Evolutionary conservation across 2,329 filamentous ascomycete species (phyloP).

Genomic region (Furcasterigmium sp.): DNA sequence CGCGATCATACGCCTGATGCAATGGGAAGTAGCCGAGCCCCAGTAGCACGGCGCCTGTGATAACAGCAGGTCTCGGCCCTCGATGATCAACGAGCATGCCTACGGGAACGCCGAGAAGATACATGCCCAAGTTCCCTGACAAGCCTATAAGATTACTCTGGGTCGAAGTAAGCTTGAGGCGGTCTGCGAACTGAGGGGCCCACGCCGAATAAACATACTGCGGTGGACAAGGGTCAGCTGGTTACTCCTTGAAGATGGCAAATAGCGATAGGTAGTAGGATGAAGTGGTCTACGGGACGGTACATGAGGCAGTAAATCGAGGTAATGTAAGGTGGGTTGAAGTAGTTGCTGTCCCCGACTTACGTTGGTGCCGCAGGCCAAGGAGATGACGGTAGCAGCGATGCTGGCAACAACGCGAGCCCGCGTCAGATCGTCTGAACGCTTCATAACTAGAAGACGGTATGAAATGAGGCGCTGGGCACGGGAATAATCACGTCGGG

Average conservation of each 20-base stretch:
- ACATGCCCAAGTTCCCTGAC: constrained; percentile 90
- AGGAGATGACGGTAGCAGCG: constrained; percentile 76
- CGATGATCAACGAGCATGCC: constrained; percentile 81
- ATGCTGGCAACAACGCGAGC: constrained; percentile 77
- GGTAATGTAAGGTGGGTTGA: background rate
- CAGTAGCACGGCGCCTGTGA: constrained; percentile 69
- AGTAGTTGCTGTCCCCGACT: constrained; percentile 21
- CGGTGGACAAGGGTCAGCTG: background rate
- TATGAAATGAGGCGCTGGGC: too few relatives aligned
- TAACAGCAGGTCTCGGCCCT: constrained; percentile 73
- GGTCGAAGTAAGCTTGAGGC: constrained; percentile 82
- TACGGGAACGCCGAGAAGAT: constrained; percentile 81
- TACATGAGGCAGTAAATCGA: too few relatives aligned
- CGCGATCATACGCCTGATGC: constrained; percentile 69
- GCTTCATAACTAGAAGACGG: constrained; percentile 6
- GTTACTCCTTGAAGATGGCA: too few relatives aligned
- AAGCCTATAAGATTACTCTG: constrained; percentile 86
- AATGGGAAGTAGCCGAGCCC: constrained; percentile 82
- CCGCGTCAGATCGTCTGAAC: constrained; percentile 39
- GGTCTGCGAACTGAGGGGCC: constrained; percentile 91
- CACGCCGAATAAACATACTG: constrained; percentile 98
- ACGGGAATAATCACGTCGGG: too few relatives aligned
- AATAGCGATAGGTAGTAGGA: too few relatives aligned
- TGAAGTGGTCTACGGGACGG: too few relatives aligned
- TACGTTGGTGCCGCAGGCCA: constrained; percentile 93